phyloP scores from a whole-genome alignment of 306 rosid species.

The Begonia loranthoides region DNA sequence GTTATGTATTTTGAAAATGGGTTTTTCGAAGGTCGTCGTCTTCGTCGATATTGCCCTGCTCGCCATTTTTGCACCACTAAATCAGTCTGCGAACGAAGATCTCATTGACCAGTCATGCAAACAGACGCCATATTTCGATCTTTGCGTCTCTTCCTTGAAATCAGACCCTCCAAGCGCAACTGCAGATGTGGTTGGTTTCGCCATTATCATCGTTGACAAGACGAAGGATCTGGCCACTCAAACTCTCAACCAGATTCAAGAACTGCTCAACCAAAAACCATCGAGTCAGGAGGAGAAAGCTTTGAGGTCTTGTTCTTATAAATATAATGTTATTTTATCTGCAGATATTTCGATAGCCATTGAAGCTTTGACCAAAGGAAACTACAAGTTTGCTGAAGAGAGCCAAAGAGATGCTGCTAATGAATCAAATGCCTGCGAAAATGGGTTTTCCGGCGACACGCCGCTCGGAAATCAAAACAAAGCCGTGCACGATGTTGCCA shows the following conservation, averaged over 20 bases:
- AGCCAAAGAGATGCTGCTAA: conserved; percentile 21
- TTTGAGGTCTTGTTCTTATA: conserved; percentile 11
- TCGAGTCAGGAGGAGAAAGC: neutral
- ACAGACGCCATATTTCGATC: conserved; percentile 23
- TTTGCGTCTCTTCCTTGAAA: conserved; percentile 19
- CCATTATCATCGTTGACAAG: conserved; percentile 19
- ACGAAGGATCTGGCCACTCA: conserved; percentile 13
- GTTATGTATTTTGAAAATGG: no score
- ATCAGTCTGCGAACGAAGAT: neutral
- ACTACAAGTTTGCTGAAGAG: conserved; percentile 29
- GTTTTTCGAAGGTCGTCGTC: no score
- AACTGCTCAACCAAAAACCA: conserved; percentile 1
- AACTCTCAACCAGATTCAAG: conserved; percentile 2
- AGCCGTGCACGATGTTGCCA: conserved; percentile 13
- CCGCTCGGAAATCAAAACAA: conserved; percentile 19
- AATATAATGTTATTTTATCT: conserved; percentile 12
- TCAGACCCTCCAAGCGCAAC: conserved; percentile 18
- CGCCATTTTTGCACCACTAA: no score
- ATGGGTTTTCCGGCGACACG: conserved; percentile 19
- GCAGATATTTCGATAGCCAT: conserved; percentile 25
- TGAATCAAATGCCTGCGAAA: conserved; percentile 23
- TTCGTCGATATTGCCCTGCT: no score
- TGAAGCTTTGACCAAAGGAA: conserved; percentile 20
- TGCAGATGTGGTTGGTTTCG: conserved; percentile 16
- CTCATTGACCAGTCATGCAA: conserved; percentile 27